A percentile compares a stretch with the other conserved stretches of the same genome.
Conservation (phyloP, 371 early-diverging fungal genomes). For the Apophysomyces elegans region DNA sequence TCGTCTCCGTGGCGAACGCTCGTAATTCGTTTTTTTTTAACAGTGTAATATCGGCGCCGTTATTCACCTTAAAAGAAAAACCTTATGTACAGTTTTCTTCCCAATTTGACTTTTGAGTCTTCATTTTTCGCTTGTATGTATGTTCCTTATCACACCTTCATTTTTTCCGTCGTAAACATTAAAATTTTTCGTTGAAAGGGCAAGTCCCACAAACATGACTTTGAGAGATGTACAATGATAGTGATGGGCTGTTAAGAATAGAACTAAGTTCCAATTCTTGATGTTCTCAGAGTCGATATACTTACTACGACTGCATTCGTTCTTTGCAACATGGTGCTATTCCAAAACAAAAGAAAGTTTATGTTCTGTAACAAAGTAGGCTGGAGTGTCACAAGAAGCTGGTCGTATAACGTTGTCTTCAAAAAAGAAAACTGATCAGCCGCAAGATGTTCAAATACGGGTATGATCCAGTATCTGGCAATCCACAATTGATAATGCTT, state of each 20-base stretch:
- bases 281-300: not conserved
- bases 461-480: not conserved
- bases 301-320: not conserved
- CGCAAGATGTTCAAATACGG: not conserved
- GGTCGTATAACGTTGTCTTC: too few species aligned
- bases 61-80: slow-evolving; percentile 11
- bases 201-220: not conserved
- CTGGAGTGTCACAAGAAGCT: too few species aligned
- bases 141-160: slow-evolving; percentile 6
- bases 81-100: slow-evolving; percentile 16
- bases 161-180: slow-evolving; percentile 7
- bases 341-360: too few species aligned
- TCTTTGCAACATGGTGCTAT: too few species aligned
- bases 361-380: too few species aligned
- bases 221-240: not conserved
- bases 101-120: slow-evolving; percentile 8
- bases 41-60: slow-evolving; percentile 11
- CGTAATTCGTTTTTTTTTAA: slow-evolving; percentile 50
- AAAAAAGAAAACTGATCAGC: not conserved
- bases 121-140: slow-evolving; percentile 8
- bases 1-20: slow-evolving; percentile 93
- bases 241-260: too few species aligned
- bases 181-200: slow-evolving; percentile 5
- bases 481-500: too few species aligned
- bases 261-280: not conserved